phyloP scores from a whole-genome alignment of 352 stramenopile species.

The Phytophthora brassicae region DNA sequence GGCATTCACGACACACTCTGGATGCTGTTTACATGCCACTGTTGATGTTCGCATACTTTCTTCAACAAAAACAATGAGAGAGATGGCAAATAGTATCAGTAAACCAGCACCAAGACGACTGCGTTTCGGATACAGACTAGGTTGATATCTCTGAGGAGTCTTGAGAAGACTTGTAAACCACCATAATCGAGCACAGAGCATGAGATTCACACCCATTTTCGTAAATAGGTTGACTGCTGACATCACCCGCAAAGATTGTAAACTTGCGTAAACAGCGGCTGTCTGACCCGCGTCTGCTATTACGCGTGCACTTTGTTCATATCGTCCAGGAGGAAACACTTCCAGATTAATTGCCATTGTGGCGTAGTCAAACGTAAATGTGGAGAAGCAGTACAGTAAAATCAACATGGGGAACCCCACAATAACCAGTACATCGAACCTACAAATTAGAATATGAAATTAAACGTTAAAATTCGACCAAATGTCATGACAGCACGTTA shows the following conservation, averaged over 20 bases:
- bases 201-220: conserved; percentile 14
- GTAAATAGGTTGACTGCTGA: conserved; percentile 23
- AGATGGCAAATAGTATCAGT: conserved; percentile 5
- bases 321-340: conserved; percentile 2
- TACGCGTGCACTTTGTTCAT: neutral
- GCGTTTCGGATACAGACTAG: conserved; percentile 3
- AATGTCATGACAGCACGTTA: no score
- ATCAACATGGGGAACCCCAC: conserved; percentile 26
- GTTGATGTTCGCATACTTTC: conserved; percentile 23
- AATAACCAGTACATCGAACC: conserved; percentile 28
- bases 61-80: conserved; percentile 12
- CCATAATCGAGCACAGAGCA: conserved; percentile 12
- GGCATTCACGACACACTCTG: conserved; percentile 32
- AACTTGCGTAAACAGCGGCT: conserved; percentile 4
- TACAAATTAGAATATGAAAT: neutral
- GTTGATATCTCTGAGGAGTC: neutral
- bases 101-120: neutral
- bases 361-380: conserved; percentile 27
- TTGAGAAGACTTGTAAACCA: neutral
- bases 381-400: conserved; percentile 16
- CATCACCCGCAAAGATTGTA: conserved; percentile 29
- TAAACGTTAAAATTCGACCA: neutral
- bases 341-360: conserved; percentile 25
- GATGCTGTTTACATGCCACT: conserved; percentile 9
- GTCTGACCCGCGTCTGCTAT: conserved; percentile 1